These are phyloP conservation scores for Suillus discolor DNA, from an alignment of 768 basidiomycete species.

Conservation along the genomic window DNA sequence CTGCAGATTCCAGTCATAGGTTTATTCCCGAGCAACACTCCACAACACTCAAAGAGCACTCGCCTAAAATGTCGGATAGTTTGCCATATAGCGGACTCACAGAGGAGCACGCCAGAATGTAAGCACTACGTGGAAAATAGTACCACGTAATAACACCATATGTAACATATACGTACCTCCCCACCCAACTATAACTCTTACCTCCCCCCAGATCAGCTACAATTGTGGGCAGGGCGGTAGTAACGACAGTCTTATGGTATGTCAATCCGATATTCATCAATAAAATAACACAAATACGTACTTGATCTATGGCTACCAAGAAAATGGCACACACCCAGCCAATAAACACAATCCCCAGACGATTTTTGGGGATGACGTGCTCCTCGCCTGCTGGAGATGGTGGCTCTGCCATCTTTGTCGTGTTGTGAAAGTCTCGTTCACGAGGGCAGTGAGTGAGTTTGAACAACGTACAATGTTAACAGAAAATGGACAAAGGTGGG, in stretches of 20 bases:
- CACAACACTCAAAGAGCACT: conserved; percentile 5
- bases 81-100: conserved; percentile 52
- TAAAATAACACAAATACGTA: conserved; percentile 13
- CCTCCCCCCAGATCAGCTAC: conserved; percentile 46
- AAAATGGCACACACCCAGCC: conserved; percentile 47
- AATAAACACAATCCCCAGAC: conserved; percentile 43
- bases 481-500: neutral
- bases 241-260: conserved; percentile 41
- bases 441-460: neutral
- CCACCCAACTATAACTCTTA: conserved; percentile 52
- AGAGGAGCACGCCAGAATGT: conserved; percentile 46
- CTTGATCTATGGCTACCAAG: conserved; percentile 52
- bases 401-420: neutral
- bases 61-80: conserved; percentile 43
- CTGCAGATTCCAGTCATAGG: conserved; percentile 16
- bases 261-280: neutral
- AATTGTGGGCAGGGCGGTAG: conserved; percentile 54
- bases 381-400: conserved; percentile 15
- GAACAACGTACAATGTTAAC: too few relatives aligned
- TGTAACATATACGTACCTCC: conserved; percentile 33
- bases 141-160: too few relatives aligned
- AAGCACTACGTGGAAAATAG: conserved; percentile 36
- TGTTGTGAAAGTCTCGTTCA: neutral
- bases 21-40: neutral
- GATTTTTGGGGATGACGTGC: conserved; percentile 46